Conservation (phyloP, 2,329 filamentous ascomycete species). For the Piedraia hortae region DNA sequence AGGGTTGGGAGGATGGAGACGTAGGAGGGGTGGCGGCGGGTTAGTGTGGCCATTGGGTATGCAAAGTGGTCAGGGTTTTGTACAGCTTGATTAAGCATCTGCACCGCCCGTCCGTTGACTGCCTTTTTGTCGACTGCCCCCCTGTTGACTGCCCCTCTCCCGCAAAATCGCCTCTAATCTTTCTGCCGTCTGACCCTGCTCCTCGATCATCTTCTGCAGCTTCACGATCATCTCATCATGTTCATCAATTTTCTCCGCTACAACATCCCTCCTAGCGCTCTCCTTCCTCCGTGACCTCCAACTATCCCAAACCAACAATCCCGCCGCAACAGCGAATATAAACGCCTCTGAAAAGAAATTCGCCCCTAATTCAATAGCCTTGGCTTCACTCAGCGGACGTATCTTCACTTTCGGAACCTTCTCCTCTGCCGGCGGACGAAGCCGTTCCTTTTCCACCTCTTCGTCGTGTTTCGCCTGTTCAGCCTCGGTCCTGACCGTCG, state of each 20-base stretch:
- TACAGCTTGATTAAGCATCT: too few species aligned
- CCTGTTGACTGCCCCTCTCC: constrained; percentile 4
- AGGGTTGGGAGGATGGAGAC: too few species aligned
- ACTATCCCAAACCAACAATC: constrained; percentile 33
- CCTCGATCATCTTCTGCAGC: constrained; percentile 13
- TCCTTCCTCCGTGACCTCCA: constrained; percentile 34
- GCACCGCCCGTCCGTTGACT: too few species aligned
- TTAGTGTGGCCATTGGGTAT: too few species aligned
- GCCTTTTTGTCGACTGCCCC: too few species aligned
- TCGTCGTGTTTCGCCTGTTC: constrained; percentile 30
- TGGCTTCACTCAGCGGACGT: constrained; percentile 34
- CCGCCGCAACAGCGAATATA: constrained; percentile 34
- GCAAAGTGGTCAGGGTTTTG: too few species aligned
- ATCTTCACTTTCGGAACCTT: constrained; percentile 21
- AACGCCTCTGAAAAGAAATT: constrained; percentile 43
- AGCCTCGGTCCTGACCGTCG: constrained; percentile 34
- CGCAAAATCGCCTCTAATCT: constrained; percentile 8
- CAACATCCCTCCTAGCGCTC: constrained; percentile 28
- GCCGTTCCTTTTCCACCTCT: constrained; percentile 19
- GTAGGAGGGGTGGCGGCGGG: too few species aligned
- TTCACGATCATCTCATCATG: constrained; percentile 29
- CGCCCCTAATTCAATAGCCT: constrained; percentile 40
- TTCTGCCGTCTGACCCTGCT: constrained; percentile 10
- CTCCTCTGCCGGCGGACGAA: constrained; percentile 17
- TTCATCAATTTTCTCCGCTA: constrained; percentile 29